Conservation (phyloP, 495 filamentous ascomycete genomes). For the Trichoderma reesei region DNA sequence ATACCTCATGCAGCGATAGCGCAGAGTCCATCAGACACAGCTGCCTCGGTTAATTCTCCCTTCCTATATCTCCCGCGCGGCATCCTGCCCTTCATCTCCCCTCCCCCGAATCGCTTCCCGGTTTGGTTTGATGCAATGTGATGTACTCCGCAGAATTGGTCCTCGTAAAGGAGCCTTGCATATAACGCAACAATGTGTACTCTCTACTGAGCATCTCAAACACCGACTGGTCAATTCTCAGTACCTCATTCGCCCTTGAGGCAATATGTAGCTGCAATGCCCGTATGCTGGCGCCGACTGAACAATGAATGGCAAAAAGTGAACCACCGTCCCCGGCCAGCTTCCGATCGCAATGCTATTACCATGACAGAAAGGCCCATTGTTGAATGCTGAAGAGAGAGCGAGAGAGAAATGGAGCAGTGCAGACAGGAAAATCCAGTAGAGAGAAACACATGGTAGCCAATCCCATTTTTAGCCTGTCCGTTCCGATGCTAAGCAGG, state of each 20-base stretch:
- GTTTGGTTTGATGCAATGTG: not conserved
- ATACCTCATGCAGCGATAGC: not conserved
- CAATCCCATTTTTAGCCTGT: not conserved
- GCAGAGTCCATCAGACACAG: not conserved
- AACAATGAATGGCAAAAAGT: not conserved
- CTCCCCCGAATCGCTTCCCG: not conserved
- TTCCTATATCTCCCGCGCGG: not conserved
- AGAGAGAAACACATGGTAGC: not conserved
- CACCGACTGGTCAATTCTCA: not conserved
- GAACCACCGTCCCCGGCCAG: not conserved
- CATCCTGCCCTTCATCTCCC: not conserved
- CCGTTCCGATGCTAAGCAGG: not conserved
- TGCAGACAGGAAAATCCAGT: not conserved
- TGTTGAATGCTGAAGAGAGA: not conserved
- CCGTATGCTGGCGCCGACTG: not conserved
- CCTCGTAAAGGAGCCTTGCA: not conserved
- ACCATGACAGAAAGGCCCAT: not conserved
- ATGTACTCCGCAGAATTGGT: not conserved
- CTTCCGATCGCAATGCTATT: not conserved
- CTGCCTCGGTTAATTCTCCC: not conserved
- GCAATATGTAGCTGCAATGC: not conserved
- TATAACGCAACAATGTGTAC: not conserved
- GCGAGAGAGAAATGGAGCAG: not conserved
- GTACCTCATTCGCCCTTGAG: not conserved
- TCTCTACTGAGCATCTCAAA: not conserved